phyloP scores from a whole-genome alignment of 2,329 filamentous ascomycete genomes.

The Neonectria magnoliae region DNA sequence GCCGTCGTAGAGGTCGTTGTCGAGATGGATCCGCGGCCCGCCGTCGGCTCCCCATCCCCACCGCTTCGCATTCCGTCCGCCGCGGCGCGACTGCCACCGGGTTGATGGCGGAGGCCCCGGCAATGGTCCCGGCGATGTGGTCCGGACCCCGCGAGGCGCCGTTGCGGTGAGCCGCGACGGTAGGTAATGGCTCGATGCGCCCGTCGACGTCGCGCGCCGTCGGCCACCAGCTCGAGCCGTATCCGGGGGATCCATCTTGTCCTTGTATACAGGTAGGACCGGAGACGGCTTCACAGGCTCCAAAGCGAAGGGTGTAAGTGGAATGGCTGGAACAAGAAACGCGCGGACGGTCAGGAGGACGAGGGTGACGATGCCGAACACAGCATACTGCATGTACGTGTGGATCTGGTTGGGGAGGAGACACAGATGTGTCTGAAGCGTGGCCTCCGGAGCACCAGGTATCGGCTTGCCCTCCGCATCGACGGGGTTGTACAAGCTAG shows the following conservation, averaged over 20 bases:
- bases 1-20: constrained; percentile 58
- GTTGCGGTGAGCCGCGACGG: constrained; percentile 37
- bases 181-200: constrained; percentile 38
- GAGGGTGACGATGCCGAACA: constrained; percentile 66
- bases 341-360: constrained; percentile 63
- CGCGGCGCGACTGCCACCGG: constrained; percentile 42
- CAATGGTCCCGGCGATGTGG: constrained; percentile 32
- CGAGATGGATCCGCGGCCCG: constrained; percentile 64
- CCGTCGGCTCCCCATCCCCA: constrained; percentile 59
- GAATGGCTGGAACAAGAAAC: constrained; percentile 65
- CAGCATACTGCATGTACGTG: constrained; percentile 82
- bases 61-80: constrained; percentile 38
- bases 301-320: constrained; percentile 64
- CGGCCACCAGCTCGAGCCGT: constrained; percentile 17
- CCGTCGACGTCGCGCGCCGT: constrained; percentile 34
- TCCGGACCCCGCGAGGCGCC: constrained; percentile 33
- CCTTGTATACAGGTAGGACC: constrained; percentile 60
- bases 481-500: constrained; percentile 92
- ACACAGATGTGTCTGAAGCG: constrained; percentile 89
- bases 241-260: constrained; percentile 59
- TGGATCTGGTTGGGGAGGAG: constrained; percentile 87
- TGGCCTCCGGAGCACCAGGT: constrained; percentile 57
- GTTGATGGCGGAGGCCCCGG: constrained; percentile 17
- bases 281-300: constrained; percentile 48
- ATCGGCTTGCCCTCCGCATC: constrained; percentile 66